A percentile compares a stretch with the other conserved stretches of the same genome.
Conservation (phyloP, 1,284 basidiomycete species). For the Sanghuangporus weigelae region DNA sequence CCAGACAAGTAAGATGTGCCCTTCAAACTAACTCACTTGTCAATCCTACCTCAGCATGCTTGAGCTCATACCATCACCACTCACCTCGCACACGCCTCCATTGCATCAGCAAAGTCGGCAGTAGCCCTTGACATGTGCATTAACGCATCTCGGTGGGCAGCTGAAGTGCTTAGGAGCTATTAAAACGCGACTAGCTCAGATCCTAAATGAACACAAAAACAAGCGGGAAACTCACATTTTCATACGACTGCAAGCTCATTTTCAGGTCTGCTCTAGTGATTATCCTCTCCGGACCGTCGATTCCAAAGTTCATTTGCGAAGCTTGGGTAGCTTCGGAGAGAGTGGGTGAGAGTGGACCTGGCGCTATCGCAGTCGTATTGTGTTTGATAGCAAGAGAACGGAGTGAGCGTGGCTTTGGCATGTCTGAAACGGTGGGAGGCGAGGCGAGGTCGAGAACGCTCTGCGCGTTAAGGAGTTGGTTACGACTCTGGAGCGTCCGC, state of each 20-base stretch:
- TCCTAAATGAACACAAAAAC: too few relatives aligned
- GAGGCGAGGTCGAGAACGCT: neutral
- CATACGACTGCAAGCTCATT: conserved; percentile 72
- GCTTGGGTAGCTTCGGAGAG: conserved; percentile 68
- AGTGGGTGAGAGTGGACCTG: conserved; percentile 71
- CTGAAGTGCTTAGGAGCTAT: conserved; percentile 74
- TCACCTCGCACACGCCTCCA: conserved; percentile 79
- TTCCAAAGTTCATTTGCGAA: conserved; percentile 68
- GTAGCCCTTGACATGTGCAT: conserved; percentile 82
- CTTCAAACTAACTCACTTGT: conserved; percentile 50
- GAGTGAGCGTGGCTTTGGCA: conserved; percentile 60
- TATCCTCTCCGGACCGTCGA: conserved; percentile 69
- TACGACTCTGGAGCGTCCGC: neutral
- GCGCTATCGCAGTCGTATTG: conserved; percentile 27
- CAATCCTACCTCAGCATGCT: neutral
- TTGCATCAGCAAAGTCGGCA: conserved; percentile 80
- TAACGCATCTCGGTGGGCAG: conserved; percentile 81
- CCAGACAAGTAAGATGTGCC: conserved; percentile 76
- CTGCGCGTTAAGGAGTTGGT: neutral
- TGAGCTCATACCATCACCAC: conserved; percentile 22
- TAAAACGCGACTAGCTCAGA: neutral
- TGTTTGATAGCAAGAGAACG: conserved; percentile 48
- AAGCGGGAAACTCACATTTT: conserved; percentile 51
- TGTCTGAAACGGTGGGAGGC: conserved; percentile 24
- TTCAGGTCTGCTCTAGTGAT: conserved; percentile 80